Evolutionary conservation across 1,284 basidiomycete genomes (phyloP).

Genomic region (Xerocomus minutiporus): DNA sequence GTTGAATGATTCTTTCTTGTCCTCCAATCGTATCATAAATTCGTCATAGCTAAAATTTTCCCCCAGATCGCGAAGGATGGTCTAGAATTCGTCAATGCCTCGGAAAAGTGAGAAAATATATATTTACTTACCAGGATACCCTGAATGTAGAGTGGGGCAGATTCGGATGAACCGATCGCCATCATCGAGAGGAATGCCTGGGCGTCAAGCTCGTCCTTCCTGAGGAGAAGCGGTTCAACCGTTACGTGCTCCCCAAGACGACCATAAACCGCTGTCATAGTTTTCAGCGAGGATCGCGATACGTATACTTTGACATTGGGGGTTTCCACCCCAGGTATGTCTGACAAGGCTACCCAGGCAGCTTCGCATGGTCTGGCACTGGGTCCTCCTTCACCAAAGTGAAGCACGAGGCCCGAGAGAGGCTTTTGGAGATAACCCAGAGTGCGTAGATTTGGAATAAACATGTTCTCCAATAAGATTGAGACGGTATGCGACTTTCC

Average conservation of each 20-base stretch:
- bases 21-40: constrained; percentile 47
- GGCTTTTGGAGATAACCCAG: constrained; percentile 52
- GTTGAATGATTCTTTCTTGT: constrained; percentile 49
- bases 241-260: constrained; percentile 45
- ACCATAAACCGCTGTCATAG: constrained; percentile 54
- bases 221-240: constrained; percentile 55
- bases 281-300: constrained; percentile 56
- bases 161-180: constrained; percentile 56
- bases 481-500: constrained; percentile 71
- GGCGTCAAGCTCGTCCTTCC: constrained; percentile 61
- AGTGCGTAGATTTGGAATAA: constrained; percentile 45
- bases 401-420: constrained; percentile 60
- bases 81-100: constrained; percentile 18
- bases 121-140: constrained; percentile 46
- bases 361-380: constrained; percentile 58
- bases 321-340: constrained; percentile 34
- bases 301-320: constrained; percentile 58
- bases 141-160: constrained; percentile 63
- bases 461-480: constrained; percentile 61
- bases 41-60: constrained; percentile 42
- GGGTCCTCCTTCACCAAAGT: constrained; percentile 63
- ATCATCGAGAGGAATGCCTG: constrained; percentile 64
- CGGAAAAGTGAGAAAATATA: background rate
- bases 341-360: constrained; percentile 51
- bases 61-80: constrained; percentile 46